These are phyloP conservation scores for Carex sylvatica DNA, from an alignment of 202 grass and related monocot genomes.

Conservation along the genomic window DNA sequence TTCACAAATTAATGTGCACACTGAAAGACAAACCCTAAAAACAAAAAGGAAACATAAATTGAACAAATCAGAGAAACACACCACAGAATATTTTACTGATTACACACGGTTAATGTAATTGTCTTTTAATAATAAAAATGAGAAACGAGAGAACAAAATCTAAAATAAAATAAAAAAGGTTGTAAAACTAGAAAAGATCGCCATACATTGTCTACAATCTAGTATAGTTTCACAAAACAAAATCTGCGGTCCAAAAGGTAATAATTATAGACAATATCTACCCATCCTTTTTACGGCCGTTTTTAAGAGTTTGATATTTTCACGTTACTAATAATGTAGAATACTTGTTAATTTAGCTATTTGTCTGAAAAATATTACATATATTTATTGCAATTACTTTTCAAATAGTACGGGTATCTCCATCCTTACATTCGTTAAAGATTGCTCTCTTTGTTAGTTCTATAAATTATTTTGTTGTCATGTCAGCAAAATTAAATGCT, in stretches of 20 bases:
- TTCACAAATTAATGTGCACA: too few relatives aligned
- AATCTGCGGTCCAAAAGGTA: neutral
- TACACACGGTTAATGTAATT: neutral
- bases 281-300: neutral
- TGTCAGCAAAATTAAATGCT: too few relatives aligned
- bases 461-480: too few relatives aligned
- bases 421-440: too few relatives aligned
- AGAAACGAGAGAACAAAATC: neutral
- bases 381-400: too few relatives aligned
- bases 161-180: neutral
- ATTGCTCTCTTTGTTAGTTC: too few relatives aligned
- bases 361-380: too few relatives aligned
- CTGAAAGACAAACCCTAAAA: too few relatives aligned
- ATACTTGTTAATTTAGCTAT: too few relatives aligned
- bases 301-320: neutral
- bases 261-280: too few relatives aligned
- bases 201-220: neutral
- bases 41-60: neutral
- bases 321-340: neutral
- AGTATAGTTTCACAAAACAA: neutral
- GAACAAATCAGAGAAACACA: neutral
- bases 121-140: constrained; percentile 1
- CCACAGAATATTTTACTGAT: neutral
- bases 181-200: neutral
- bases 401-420: too few relatives aligned